A percentile compares a stretch with the other conserved stretches of the same genome.
Evolutionary conservation across 495 filamentous ascomycete species (phyloP).

Genomic region (Sordaria brevicollis): DNA sequence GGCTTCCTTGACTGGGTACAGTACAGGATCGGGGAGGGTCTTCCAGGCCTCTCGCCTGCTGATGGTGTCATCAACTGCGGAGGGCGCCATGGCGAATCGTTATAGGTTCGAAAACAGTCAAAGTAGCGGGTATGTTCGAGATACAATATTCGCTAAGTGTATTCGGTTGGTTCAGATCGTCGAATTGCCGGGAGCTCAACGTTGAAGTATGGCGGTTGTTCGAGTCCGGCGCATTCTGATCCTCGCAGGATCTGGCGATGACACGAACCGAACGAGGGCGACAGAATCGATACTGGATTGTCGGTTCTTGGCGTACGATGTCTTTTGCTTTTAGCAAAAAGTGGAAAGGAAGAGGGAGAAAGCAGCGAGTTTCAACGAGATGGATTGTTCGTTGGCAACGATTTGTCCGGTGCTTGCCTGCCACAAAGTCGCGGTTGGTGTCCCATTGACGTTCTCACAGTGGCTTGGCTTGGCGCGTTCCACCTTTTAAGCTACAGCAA

Average conservation of each 20-base stretch:
- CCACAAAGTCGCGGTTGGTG: not conserved
- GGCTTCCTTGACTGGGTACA: constrained; percentile 54
- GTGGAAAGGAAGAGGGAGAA: not conserved
- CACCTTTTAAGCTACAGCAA: not conserved
- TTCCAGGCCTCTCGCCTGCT: constrained; percentile 24
- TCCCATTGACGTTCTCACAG: not conserved
- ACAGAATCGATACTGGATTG: not conserved
- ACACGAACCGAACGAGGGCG: not conserved
- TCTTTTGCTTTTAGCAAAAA: not conserved
- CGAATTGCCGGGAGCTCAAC: not conserved
- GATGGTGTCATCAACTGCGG: constrained; percentile 28
- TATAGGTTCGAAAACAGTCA: not conserved
- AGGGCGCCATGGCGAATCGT: constrained; percentile 31
- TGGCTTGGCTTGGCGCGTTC: not conserved
- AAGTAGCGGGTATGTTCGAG: not conserved
- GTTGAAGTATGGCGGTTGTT: not conserved
- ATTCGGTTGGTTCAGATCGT: not conserved
- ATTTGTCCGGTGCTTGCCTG: not conserved
- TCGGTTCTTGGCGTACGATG: no score
- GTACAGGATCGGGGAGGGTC: constrained; percentile 31
- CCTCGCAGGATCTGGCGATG: not conserved
- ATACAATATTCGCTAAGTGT: not conserved
- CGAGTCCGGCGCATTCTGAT: not conserved
- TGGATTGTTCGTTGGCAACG: not conserved
- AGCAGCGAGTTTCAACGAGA: not conserved